Evolutionary conservation across 805 yeast genomes (phyloP).

Genomic region (Wickerhamomyces ciferrii): DNA sequence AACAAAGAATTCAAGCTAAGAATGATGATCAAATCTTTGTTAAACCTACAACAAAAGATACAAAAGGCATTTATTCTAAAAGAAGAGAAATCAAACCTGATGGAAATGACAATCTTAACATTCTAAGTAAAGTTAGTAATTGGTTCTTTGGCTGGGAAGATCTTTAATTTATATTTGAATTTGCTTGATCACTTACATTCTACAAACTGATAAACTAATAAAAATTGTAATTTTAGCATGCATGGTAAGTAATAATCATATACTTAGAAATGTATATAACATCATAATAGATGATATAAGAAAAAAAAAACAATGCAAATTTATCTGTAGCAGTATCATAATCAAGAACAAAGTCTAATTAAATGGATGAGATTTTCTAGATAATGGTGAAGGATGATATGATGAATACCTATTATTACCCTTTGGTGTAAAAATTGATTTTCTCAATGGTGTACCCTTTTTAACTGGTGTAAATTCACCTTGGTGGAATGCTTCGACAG

Average conservation of each 20-base stretch:
- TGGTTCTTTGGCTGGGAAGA: conserved; percentile 55
- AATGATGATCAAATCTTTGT: conserved; percentile 38
- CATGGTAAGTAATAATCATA: neutral
- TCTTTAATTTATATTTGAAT: conserved; percentile 16
- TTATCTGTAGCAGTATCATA: too few relatives aligned
- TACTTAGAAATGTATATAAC: neutral
- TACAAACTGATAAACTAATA: neutral
- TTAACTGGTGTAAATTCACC: conserved; percentile 25
- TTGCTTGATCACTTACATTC: neutral
- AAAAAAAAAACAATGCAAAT: neutral
- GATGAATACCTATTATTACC: neutral
- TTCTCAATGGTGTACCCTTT: conserved; percentile 13
- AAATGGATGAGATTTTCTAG: conserved; percentile 7
- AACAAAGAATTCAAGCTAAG: conserved; percentile 30
- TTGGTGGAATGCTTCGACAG: conserved; percentile 25
- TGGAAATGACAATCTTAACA: conserved; percentile 14
- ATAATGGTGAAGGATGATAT: conserved; percentile 20
- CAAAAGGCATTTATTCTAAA: conserved; percentile 17
- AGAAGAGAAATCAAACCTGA: conserved; percentile 19
- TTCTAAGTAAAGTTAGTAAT: conserved; percentile 32
- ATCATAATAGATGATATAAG: neutral
- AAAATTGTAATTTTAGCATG: neutral
- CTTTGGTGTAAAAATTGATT: neutral
- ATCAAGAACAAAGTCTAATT: too few relatives aligned
- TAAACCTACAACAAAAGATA: conserved; percentile 11